Conservation (phyloP, 306 rosid species). For the Vicia sativa region DNA sequence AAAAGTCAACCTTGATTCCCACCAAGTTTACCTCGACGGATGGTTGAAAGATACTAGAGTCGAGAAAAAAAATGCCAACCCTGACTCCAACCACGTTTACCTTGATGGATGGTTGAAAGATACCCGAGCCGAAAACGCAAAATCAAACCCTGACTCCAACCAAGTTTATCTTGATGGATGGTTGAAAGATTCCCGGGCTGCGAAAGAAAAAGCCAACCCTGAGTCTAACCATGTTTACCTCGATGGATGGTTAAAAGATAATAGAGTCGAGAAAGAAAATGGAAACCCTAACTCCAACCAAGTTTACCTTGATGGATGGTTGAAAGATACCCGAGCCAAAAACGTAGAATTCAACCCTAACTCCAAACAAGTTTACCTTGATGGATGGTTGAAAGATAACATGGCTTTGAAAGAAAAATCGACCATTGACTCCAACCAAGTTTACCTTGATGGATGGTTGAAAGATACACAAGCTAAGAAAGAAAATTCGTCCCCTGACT, state of each 20-base stretch:
- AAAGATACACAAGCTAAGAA: background rate
- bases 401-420: background rate
- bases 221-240: background rate
- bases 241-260: constrained; percentile 24
- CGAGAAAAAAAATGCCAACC: background rate
- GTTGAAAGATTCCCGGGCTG: too few relatives aligned
- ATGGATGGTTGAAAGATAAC: too few relatives aligned
- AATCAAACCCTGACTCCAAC: background rate
- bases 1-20: background rate
- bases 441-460: constrained; percentile 11
- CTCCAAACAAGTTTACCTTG: background rate
- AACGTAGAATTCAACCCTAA: background rate
- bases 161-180: constrained; percentile 1
- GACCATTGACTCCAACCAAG: background rate
- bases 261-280: background rate
- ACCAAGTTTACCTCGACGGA: constrained; percentile 10
- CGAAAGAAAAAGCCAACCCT: background rate
- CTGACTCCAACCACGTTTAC: background rate
- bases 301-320: constrained; percentile 22
- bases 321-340: background rate
- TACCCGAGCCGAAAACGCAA: background rate
- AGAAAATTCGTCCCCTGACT: background rate
- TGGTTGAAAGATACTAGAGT: background rate
- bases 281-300: background rate
- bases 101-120: constrained; percentile 25